These are phyloP conservation scores for Phytophthora lateralis DNA, from an alignment of 352 stramenopile species.

Conservation along the genomic window DNA sequence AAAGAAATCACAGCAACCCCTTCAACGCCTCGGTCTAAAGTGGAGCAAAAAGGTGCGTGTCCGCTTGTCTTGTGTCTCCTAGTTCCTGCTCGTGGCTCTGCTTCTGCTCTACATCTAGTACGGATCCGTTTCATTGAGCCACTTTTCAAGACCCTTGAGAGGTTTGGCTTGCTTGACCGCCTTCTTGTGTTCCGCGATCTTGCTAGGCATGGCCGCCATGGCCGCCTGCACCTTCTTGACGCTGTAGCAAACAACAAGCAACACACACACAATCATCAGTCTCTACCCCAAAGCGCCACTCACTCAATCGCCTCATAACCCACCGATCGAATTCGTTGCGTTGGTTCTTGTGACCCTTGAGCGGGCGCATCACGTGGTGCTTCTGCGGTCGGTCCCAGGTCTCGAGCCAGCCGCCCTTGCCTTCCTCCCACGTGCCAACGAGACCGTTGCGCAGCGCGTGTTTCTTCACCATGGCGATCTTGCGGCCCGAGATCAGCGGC, in stretches of 20 bases:
- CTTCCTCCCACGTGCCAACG: conserved; percentile 76
- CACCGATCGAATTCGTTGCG: conserved; percentile 85
- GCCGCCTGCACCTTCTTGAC: conserved; percentile 89
- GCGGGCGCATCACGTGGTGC: conserved; percentile 85
- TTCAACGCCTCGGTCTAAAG: conserved; percentile 1
- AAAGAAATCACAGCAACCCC: neutral
- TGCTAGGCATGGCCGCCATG: conserved; percentile 79
- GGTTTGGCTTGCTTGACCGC: conserved; percentile 80
- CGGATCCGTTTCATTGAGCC: conserved; percentile 82
- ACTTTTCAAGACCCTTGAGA: conserved; percentile 88
- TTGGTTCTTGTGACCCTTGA: conserved; percentile 82
- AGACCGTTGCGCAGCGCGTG: conserved; percentile 71
- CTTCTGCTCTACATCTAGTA: conserved; percentile 61
- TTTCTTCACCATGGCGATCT: conserved; percentile 87
- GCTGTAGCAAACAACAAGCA: conserved; percentile 21
- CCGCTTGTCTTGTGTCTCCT: conserved; percentile 11
- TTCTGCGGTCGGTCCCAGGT: conserved; percentile 80
- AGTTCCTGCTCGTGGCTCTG: conserved; percentile 13
- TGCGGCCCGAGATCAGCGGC: conserved; percentile 77
- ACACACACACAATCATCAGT: conserved; percentile 5
- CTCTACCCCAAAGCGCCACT: neutral
- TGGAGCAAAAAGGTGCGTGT: conserved; percentile 20
- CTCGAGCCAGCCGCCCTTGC: conserved; percentile 83
- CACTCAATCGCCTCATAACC: conserved; percentile 13
- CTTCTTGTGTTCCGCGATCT: conserved; percentile 90